phyloP scores from a whole-genome alignment of 306 rosid species.

The Acacia melanoxylon region DNA sequence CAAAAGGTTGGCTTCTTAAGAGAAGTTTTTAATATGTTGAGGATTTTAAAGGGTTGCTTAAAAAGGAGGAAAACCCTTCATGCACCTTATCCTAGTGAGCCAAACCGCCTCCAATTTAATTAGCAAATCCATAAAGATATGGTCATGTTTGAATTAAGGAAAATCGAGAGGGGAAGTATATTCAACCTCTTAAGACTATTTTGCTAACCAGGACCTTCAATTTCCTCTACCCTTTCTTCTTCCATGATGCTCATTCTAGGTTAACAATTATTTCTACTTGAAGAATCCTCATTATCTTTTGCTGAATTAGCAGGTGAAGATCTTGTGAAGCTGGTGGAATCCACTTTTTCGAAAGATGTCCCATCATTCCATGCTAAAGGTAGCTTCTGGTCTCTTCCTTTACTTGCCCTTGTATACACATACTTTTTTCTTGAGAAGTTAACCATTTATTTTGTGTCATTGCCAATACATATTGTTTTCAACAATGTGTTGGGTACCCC shows the following conservation, averaged over 20 bases:
- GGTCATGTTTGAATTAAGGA: not conserved
- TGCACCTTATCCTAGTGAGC: too few relatives aligned
- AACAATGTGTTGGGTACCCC: not conserved
- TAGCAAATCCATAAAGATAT: not conserved
- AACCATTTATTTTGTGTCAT: not conserved
- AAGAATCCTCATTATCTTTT: not conserved
- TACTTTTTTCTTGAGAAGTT: not conserved
- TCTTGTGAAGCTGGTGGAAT: conserved; percentile 36
- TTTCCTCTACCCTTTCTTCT: not conserved
- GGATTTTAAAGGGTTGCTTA: not conserved
- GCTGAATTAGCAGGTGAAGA: conserved; percentile 34
- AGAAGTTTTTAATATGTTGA: not conserved
- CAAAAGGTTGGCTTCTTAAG: not conserved
- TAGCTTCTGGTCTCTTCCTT: not conserved
- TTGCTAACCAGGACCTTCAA: not conserved
- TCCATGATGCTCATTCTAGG: not conserved
- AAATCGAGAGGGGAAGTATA: not conserved
- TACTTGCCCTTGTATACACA: not conserved
- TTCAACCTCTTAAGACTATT: not conserved
- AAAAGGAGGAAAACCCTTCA: not conserved
- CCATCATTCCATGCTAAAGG: conserved; percentile 43
- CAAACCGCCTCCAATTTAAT: too few relatives aligned
- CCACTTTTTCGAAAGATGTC: conserved; percentile 40
- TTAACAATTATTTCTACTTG: not conserved
- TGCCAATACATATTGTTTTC: not conserved